Base-by-base conservation (phyloP, 257 asterid genomes). In the Henckelia pumila region DNA sequence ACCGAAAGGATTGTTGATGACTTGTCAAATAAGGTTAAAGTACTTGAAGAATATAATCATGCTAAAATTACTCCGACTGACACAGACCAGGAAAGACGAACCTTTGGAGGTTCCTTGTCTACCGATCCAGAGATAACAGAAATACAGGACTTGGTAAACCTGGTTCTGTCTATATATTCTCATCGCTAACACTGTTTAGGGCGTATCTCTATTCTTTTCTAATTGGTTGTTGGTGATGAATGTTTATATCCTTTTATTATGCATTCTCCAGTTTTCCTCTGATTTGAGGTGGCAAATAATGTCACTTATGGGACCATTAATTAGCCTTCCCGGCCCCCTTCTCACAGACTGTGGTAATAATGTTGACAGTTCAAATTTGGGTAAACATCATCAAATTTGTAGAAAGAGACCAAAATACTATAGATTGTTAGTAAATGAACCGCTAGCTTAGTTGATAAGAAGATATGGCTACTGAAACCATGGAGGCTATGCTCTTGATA, bases 121-220 rank as follows among this genome's bases (percentile, higher is more conserved):
- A 21, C 83, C 68, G 83, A 76, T 71, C 77, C 96, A 56, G 99
- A 94, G 91, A 91, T 94, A 81, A 86, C 97, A 30, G 99, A 94
- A 79, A 81, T 87, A 63, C 97, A 88, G 65, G 97, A 88, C 63
- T 62, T 77, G 95, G 99, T 94, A 88, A 79, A 25, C 47, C 77
- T 70, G 35, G 24, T 76, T 61, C 64, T 29, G 17, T 68, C 62
- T 68, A 63, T 52, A 56, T 73, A 44, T 37, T 61, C 59, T 67
- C 17, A 40, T 35, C 71, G 40, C 64, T 13, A 19, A 25, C 28
- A 72, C 24, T 61, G 47, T 53, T 25, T 57, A 44, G 49, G 44
- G 69, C 56, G 30, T 21, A 55, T 60, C 44, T 20, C 21, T 22
- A 37, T 65, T 49, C 14, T 56, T 44, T 8, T 56, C 30, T 19